A percentile compares a stretch with the other conserved stretches of the same genome.
Evolutionary conservation across 1,284 basidiomycete genomes (phyloP).

Genomic region (Pascua guehoae): DNA sequence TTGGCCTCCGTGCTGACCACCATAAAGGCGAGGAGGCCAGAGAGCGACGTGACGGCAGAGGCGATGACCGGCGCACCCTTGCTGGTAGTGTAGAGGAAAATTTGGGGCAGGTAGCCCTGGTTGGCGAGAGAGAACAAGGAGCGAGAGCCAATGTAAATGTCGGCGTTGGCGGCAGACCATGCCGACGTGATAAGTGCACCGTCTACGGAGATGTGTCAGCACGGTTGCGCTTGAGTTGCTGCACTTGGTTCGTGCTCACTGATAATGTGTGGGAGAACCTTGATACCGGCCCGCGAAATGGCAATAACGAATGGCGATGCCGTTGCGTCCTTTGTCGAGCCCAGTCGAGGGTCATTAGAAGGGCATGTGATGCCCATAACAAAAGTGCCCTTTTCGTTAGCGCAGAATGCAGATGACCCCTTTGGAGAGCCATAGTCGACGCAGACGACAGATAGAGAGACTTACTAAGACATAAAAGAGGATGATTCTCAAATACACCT

Average conservation of each 20-base stretch:
- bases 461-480: conserved; percentile 59
- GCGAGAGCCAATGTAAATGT: conserved; percentile 57
- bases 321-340: conserved; percentile 58
- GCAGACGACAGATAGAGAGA: neutral
- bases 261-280: conserved; percentile 62
- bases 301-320: conserved; percentile 78
- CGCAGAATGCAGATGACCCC: too few species aligned
- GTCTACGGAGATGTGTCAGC: conserved; percentile 17
- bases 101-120: conserved; percentile 50
- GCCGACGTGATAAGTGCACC: conserved; percentile 59
- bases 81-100: conserved; percentile 55
- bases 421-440: too few species aligned
- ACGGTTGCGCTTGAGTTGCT: too few species aligned
- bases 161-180: conserved; percentile 57
- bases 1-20: conserved; percentile 58
- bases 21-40: conserved; percentile 64
- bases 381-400: conserved; percentile 37
- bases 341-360: conserved; percentile 60
- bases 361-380: conserved; percentile 75
- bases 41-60: conserved; percentile 60
- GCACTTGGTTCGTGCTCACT: conserved; percentile 13
- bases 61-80: conserved; percentile 52
- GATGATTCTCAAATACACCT: conserved; percentile 70
- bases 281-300: conserved; percentile 64
- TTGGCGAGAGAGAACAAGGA: conserved; percentile 55